Percentiles rank a stretch among this genome's conserved stretches.
Evolutionary conservation across 2,329 filamentous ascomycete species (phyloP).

Genomic region (Calonectria pseudoturangicola): DNA sequence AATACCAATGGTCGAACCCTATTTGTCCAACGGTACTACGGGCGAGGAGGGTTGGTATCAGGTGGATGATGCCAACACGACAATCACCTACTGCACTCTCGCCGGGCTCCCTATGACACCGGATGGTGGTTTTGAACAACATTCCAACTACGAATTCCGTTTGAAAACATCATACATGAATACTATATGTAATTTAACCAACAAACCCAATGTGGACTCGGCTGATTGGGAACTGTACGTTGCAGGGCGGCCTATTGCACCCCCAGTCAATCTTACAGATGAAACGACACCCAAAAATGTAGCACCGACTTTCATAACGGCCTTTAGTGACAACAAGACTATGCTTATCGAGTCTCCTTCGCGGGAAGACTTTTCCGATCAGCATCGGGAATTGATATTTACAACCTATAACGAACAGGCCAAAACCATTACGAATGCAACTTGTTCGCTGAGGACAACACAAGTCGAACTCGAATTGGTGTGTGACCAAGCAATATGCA

Average conservation of each 20-base stretch:
- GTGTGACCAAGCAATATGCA: conserved; percentile 1
- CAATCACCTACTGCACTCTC: conserved; percentile 28
- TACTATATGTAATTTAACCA: conserved; percentile 1
- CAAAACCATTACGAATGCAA: not conserved
- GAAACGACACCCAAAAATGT: not conserved
- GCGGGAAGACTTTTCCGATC: not conserved
- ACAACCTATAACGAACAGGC: not conserved
- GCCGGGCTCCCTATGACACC: conserved; percentile 31
- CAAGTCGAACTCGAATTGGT: conserved; percentile 1
- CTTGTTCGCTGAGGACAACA: not conserved
- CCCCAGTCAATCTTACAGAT: not conserved
- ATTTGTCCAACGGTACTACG: not conserved
- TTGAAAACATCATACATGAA: conserved; percentile 28
- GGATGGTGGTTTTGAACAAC: not conserved
- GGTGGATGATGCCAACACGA: conserved; percentile 1
- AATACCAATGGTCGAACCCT: conserved; percentile 37
- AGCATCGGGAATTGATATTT: not conserved
- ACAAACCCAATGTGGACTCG: too few relatives aligned
- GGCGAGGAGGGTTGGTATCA: conserved; percentile 28
- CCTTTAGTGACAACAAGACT: conserved; percentile 4
- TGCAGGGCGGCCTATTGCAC: not conserved
- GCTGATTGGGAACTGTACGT: conserved; percentile 1
- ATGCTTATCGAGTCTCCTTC: not conserved
- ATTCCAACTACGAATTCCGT: not conserved
- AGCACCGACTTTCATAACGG: not conserved